A percentile compares a stretch with the other conserved stretches of the same genome.
Evolutionary conservation across 495 filamentous ascomycete species (phyloP).

Genomic region (Penicillium cinerascens): DNA sequence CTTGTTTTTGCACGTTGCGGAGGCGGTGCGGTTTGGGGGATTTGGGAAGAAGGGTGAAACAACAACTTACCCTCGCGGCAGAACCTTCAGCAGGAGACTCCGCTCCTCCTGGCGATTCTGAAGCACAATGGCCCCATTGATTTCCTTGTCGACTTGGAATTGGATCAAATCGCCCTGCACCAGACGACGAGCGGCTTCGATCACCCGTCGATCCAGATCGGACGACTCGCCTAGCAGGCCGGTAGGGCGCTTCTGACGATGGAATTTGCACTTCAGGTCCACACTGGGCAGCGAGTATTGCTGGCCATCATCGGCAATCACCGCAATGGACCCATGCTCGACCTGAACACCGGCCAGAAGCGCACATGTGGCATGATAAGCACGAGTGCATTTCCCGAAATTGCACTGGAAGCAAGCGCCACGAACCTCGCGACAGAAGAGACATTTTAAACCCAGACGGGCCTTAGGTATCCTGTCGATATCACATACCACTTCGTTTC

Average conservation of each 20-base stretch:
- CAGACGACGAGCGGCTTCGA: slow-evolving; percentile 62
- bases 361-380: slow-evolving; percentile 95
- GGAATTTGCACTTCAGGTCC: slow-evolving; percentile 91
- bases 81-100: slow-evolving; percentile 72
- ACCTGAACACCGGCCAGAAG: slow-evolving; percentile 86
- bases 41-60: slow-evolving; percentile 5
- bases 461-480: slow-evolving; percentile 79
- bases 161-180: slow-evolving; percentile 78
- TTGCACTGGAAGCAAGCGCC: slow-evolving; percentile 98
- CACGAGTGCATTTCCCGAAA: slow-evolving; percentile 85
- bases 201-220: slow-evolving; percentile 55
- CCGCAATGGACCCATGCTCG: slow-evolving; percentile 76
- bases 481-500: slow-evolving; percentile 70
- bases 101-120: slow-evolving; percentile 70
- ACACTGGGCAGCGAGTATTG: slow-evolving; percentile 87
- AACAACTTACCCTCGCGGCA: slow-evolving; percentile 77
- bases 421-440: slow-evolving; percentile 88
- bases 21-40: neutral
- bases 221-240: slow-evolving; percentile 66
- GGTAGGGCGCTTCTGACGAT: slow-evolving; percentile 78
- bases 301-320: slow-evolving; percentile 86
- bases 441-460: slow-evolving; percentile 85
- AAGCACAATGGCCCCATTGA: slow-evolving; percentile 85
- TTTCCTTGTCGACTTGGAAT: slow-evolving; percentile 82
- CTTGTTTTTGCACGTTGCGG: neutral